Conservation (phyloP, 129 eudicot species). For the Kitagawia praeruptora region DNA sequence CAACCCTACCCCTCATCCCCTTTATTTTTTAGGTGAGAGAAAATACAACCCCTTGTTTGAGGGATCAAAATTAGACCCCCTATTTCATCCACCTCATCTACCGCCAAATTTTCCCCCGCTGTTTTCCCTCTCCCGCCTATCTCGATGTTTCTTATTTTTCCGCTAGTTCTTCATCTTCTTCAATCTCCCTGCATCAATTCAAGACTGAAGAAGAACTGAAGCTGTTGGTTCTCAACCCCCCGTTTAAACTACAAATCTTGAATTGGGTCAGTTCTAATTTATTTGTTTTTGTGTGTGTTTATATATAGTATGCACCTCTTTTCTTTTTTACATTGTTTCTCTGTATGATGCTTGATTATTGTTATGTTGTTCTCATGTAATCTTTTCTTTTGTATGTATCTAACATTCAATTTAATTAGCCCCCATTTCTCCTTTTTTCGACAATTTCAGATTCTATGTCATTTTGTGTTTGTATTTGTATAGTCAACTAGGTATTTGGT, state of each 20-base stretch:
- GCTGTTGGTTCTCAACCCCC: neutral
- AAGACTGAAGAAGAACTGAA: neutral
- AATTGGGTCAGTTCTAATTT: neutral
- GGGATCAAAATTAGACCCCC: no score
- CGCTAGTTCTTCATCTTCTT: no score
- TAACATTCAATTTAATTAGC: neutral
- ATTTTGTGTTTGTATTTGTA: neutral
- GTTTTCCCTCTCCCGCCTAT: no score
- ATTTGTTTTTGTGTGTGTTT: neutral
- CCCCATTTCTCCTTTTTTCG: neutral
- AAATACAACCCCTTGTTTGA: no score
- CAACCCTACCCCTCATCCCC: no score
- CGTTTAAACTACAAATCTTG: neutral
- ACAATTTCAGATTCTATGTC: neutral
- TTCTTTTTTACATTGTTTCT: neutral
- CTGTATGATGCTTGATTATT: neutral
- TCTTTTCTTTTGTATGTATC: neutral
- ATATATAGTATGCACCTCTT: neutral
- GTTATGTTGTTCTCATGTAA: neutral
- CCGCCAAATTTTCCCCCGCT: no score
- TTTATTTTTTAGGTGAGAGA: no score
- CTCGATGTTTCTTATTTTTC: no score
- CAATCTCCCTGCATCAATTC: no score
- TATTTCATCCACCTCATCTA: no score
- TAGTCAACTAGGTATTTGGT: neutral